phyloP scores from a whole-genome alignment of 1,284 basidiomycete species.

The Ceratobasidium sp. region DNA sequence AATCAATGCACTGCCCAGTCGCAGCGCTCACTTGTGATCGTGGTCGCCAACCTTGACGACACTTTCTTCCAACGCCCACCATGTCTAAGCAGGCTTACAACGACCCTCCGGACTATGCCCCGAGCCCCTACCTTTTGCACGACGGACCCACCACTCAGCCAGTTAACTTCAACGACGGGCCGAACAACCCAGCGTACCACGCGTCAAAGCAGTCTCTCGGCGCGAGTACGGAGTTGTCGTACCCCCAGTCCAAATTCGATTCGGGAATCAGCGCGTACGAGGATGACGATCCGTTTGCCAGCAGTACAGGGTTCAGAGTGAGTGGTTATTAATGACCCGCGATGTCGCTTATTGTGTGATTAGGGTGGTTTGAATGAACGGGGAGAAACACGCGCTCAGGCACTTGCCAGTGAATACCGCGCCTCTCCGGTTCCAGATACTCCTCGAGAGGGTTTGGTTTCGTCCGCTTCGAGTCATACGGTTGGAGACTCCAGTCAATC shows the following conservation, averaged over 20 bases:
- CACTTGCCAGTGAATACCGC: constrained; percentile 48
- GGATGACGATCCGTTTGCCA: constrained; percentile 39
- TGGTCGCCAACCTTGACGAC: constrained; percentile 19
- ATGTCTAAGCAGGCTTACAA: constrained; percentile 40
- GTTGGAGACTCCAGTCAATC: constrained; percentile 21
- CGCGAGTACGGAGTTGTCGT: constrained; percentile 43
- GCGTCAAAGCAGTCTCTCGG: constrained; percentile 34
- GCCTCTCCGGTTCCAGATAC: constrained; percentile 23
- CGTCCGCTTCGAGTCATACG: constrained; percentile 26
- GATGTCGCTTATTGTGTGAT: constrained; percentile 16
- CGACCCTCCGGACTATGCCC: constrained; percentile 26
- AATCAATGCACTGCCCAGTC: constrained; percentile 26
- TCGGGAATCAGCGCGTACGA: constrained; percentile 41
- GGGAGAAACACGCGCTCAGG: constrained; percentile 50
- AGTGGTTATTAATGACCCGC: neutral
- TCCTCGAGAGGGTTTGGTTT: constrained; percentile 26
- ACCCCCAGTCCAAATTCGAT: constrained; percentile 44
- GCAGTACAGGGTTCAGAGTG: constrained; percentile 16
- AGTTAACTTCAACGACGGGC: constrained; percentile 43
- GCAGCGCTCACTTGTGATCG: constrained; percentile 6
- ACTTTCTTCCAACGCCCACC: constrained; percentile 8
- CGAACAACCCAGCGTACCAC: constrained; percentile 9
- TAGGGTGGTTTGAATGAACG: constrained; percentile 44
- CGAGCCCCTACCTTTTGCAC: neutral
- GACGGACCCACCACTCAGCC: constrained; percentile 38